phyloP scores from a whole-genome alignment of 2,329 filamentous ascomycete species.

The Calonectria multiphialidica region DNA sequence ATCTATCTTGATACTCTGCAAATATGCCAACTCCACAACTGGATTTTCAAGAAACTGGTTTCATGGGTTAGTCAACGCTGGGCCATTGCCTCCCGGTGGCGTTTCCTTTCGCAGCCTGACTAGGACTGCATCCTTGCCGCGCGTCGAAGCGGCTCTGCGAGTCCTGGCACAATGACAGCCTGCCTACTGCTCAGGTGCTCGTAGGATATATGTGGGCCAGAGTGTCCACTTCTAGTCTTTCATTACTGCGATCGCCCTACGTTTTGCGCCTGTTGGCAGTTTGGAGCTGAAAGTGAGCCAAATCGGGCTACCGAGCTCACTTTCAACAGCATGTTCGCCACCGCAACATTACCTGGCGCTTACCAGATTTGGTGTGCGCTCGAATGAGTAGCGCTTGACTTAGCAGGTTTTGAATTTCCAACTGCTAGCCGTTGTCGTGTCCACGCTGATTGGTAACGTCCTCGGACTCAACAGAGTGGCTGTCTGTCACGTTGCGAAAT shows the following conservation, averaged over 20 bases:
- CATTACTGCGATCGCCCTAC: not conserved
- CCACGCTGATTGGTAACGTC: not conserved
- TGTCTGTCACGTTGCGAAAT: not conserved
- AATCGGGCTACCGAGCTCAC: not conserved
- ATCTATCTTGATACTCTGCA: not conserved
- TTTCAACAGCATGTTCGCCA: slow-evolving; percentile 11
- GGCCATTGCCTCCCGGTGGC: not conserved
- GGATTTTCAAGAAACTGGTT: not conserved
- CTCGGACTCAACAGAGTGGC: not conserved
- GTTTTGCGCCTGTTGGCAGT: not conserved
- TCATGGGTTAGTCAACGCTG: not conserved
- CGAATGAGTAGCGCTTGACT: not conserved
- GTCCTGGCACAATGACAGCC: slow-evolving; percentile 4
- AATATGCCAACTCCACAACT: not conserved
- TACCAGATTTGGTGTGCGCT: not conserved
- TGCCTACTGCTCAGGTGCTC: slow-evolving; percentile 6
- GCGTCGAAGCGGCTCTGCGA: slow-evolving; percentile 16
- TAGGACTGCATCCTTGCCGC: slow-evolving; percentile 20
- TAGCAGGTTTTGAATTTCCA: not conserved
- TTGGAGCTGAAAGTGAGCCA: slow-evolving; percentile 25
- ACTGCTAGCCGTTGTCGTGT: not conserved
- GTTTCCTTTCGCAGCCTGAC: not conserved
- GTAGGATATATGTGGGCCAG: not conserved
- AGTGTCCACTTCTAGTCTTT: not conserved
- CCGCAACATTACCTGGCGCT: not conserved